These are phyloP conservation scores for Dioscorea cayenensis DNA, from an alignment of 116 monocot species.

Conservation along the genomic window DNA sequence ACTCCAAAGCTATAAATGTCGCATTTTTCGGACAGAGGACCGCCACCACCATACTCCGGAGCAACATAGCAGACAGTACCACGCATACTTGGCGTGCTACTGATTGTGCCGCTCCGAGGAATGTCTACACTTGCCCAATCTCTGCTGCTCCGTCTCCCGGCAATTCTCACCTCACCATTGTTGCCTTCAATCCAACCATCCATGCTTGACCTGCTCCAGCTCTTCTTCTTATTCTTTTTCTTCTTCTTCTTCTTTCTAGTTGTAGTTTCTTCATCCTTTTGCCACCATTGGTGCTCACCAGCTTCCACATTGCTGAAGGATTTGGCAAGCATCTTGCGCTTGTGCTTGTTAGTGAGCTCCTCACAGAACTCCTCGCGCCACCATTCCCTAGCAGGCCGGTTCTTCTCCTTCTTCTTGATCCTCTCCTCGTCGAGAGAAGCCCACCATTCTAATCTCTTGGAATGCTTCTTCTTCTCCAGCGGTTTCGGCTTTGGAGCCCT, in stretches of 20 bases:
- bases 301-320: slow-evolving; percentile 26
- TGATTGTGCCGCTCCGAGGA: slow-evolving; percentile 74
- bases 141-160: slow-evolving; percentile 38
- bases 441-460: slow-evolving; percentile 67
- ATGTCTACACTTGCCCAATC: slow-evolving; percentile 60
- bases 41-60: slow-evolving; percentile 81
- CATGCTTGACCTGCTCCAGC: slow-evolving; percentile 35
- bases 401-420: slow-evolving; percentile 45
- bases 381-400: slow-evolving; percentile 72
- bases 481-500: slow-evolving; percentile 26
- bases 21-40: slow-evolving; percentile 79
- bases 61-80: slow-evolving; percentile 97
- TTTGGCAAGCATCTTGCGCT: slow-evolving; percentile 25
- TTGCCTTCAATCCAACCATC: slow-evolving; percentile 45
- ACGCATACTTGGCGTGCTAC: slow-evolving; percentile 98
- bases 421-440: slow-evolving; percentile 40
- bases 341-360: slow-evolving; percentile 75
- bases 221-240: slow-evolving; percentile 37
- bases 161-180: slow-evolving; percentile 18
- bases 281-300: slow-evolving; percentile 58
- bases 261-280: slow-evolving; percentile 32
- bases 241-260: slow-evolving; percentile 14
- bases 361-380: slow-evolving; percentile 98
- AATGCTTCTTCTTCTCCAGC: slow-evolving; percentile 32
- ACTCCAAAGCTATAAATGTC: slow-evolving; percentile 98